These are phyloP conservation scores for Aspergillus ochraceus DNA, from an alignment of 2,329 filamentous ascomycete species.

Conservation along the genomic window DNA sequence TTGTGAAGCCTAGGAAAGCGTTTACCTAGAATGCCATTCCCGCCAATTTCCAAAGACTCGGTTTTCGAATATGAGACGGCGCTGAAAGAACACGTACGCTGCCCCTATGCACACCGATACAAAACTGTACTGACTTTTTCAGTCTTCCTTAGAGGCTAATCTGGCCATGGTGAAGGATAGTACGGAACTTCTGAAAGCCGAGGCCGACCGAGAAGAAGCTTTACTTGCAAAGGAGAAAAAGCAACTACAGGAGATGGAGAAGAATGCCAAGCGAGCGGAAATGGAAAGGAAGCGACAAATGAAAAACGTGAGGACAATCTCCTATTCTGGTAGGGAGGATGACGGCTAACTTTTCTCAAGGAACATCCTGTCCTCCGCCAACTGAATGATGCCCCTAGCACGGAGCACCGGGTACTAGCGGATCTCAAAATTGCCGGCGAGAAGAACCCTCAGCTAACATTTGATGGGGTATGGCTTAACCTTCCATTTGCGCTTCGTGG, in stretches of 20 bases:
- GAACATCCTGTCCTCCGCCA: constrained; percentile 42
- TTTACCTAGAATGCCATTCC: constrained; percentile 49
- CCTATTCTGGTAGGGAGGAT: not conserved
- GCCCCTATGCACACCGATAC: not conserved
- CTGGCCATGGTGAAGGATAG: constrained; percentile 42
- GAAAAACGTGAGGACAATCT: constrained; percentile 37
- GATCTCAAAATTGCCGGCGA: constrained; percentile 29
- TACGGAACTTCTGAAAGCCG: constrained; percentile 40
- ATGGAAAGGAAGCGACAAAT: constrained; percentile 40
- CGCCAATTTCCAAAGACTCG: constrained; percentile 42
- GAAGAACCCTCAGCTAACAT: constrained; percentile 25
- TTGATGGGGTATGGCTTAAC: constrained; percentile 34
- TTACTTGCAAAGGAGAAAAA: constrained; percentile 42
- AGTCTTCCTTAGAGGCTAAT: constrained; percentile 40
- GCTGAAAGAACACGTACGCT: constrained; percentile 43
- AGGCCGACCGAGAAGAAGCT: constrained; percentile 45
- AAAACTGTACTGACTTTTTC: constrained; percentile 13
- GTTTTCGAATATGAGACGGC: constrained; percentile 47
- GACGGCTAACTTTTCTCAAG: constrained; percentile 26
- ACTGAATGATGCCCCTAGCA: constrained; percentile 27
- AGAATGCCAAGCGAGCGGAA: constrained; percentile 42
- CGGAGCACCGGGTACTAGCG: constrained; percentile 17
- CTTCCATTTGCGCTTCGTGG: not conserved
- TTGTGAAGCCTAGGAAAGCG: constrained; percentile 37
- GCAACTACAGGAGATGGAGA: constrained; percentile 44